Base-by-base conservation (phyloP, 2,329 filamentous ascomycete species). In the Colletotrichum cordylinicola region DNA sequence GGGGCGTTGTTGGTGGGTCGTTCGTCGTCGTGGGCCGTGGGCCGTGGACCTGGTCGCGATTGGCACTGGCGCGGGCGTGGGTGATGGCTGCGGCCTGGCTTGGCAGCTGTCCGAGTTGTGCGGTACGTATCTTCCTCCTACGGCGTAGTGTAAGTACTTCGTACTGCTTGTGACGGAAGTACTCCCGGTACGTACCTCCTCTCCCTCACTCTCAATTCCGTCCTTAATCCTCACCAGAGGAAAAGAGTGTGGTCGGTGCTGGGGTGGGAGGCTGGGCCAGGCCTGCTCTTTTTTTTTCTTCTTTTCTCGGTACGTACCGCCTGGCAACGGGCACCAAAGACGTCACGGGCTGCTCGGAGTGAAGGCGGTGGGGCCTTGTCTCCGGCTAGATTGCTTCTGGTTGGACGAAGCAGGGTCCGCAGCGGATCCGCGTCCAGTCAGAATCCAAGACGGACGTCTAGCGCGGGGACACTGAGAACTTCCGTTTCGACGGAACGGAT, bases 271-370 rank as follows among this genome's bases (percentile, higher is more conserved):
- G 27, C 13, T n/a, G 62, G 27, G 56, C 29, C 58, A 21, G 58
- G 33, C 35, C 33, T 64, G 61, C 61, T 58, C 55, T 58, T 58
- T 58, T 33, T 52, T 48, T 21, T 24, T 24, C 4, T 24, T 24
- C 3, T 24, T 24, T n/a, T 29, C 8, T 27, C 31, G 31, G 21
- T 24, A 65, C 31, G 48, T 56, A 29, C 58, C 60, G 37, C 68
- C 52, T 39, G 64, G 68, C 55, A 15, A 29, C 70, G 64, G 31
- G 58, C 15, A 35, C 58, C 10, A 21, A 72, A 68, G 70, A 72
- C 64, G 70, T 72, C 70, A 72, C 70, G 70, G 70, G 70, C 70
- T 35, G 33, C 37, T 69, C 15, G 35, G 64, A 58, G 31, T 8
- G 58, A 31, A 61, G 52, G 24, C 27, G 35, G 29, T 27, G 31